Evolutionary conservation across 2,329 filamentous ascomycete species (phyloP).

Genomic region (Lachnellula willkommii): DNA sequence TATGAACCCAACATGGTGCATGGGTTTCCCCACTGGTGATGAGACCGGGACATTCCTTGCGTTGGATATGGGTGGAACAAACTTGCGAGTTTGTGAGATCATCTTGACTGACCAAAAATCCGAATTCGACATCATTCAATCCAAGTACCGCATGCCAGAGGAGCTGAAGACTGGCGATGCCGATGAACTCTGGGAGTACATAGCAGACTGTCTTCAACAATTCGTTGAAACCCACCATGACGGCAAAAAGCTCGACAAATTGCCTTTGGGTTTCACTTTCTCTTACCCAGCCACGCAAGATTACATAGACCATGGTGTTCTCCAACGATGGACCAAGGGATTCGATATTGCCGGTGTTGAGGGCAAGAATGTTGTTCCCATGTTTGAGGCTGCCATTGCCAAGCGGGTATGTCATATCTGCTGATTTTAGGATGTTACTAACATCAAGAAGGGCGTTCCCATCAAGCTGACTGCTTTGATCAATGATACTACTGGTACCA

Average conservation of each 20-base stretch:
- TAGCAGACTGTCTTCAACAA: conserved; percentile 85
- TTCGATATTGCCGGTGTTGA: conserved; percentile 93
- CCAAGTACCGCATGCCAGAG: conserved; percentile 91
- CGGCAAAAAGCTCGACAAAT: conserved; percentile 55
- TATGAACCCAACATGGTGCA: conserved; percentile 98
- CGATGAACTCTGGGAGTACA: conserved; percentile 90
- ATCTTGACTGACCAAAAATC: conserved; percentile 81
- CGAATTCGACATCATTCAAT: conserved; percentile 91
- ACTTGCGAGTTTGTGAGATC: conserved; percentile 90
- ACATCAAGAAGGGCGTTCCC: conserved; percentile 63
- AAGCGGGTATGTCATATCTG: conserved; percentile 50
- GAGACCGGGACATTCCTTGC: conserved; percentile 86
- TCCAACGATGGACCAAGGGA: conserved; percentile 96
- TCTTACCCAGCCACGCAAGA: conserved; percentile 91
- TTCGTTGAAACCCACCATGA: conserved; percentile 85
- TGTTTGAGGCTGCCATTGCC: conserved; percentile 73
- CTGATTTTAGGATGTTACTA: conserved; percentile 8
- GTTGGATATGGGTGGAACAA: conserved; percentile 94
- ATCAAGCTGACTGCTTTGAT: conserved; percentile 91
- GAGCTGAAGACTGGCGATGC: conserved; percentile 80
- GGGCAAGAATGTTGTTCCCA: conserved; percentile 82
- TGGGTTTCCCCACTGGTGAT: conserved; percentile 78
- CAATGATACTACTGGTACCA: conserved; percentile 95
- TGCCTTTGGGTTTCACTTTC: conserved; percentile 91
- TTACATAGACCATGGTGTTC: conserved; percentile 85